Evolutionary conservation across 2,329 filamentous ascomycete genomes (phyloP).

Genomic region (Colletotrichum coccodes): DNA sequence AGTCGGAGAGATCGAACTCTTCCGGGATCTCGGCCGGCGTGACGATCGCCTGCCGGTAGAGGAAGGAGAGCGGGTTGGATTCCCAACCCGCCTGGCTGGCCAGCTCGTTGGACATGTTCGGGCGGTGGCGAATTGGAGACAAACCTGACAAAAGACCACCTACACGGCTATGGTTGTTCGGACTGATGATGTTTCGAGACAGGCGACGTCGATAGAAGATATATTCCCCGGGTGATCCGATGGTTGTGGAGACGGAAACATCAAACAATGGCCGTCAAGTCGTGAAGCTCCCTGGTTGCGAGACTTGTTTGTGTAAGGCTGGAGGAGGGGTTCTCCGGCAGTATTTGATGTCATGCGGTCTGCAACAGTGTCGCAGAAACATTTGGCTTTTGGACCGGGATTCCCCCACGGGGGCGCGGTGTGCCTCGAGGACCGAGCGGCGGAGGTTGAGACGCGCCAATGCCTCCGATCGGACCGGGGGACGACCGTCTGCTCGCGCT

Average conservation of each 20-base stretch:
- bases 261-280: constrained; percentile 18
- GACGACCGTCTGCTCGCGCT: constrained; percentile 3
- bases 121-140: not conserved
- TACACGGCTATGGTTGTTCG: no score
- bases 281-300: constrained; percentile 4
- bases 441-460: constrained; percentile 29
- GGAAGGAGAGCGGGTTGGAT: constrained; percentile 27
- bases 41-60: constrained; percentile 27
- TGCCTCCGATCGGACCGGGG: constrained; percentile 19
- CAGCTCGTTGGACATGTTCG: constrained; percentile 28
- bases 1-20: constrained; percentile 31
- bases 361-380: constrained; percentile 10
- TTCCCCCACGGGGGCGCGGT: constrained; percentile 28
- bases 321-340: not conserved
- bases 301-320: not conserved
- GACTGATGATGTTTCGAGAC: not conserved
- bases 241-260: constrained; percentile 28
- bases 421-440: constrained; percentile 26
- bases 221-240: constrained; percentile 14
- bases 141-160: no score
- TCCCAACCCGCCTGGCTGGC: constrained; percentile 29
- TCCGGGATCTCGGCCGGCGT: constrained; percentile 25
- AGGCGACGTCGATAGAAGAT: not conserved
- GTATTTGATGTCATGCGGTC: constrained; percentile 17
- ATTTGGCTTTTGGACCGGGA: constrained; percentile 20